Evolutionary conservation across 805 yeast genomes (phyloP), one percentile per base, ranked within the genome.

Genomic region (Monosporozyma solicola): DNA sequence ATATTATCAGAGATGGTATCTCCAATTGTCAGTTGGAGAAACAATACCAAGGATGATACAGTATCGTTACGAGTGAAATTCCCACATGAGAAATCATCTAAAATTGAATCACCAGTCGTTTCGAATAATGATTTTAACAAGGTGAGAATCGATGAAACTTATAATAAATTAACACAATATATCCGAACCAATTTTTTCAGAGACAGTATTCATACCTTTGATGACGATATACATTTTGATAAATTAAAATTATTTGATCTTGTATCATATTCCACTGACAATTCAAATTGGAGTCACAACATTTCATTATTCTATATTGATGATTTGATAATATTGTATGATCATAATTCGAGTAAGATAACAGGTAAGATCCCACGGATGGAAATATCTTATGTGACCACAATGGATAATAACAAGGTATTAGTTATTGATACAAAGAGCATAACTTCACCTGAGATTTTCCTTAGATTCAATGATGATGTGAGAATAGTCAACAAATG

Each of bases 391-490:
- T 66, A 45, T 60, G 68, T 72, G 1, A 62, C 63, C 3, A 58
- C 55, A 27, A 33, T 67, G 20, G 57, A 62, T n/a, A 59, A 62
- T 16, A 59, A 62, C 0, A 53, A 57, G 22, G 65, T 65, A 0
- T 44, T 75, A 9, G 53, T 70, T 1, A 53, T 79, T 16, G 72
- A 69, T 53, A 65, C 78, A 47, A 69, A 72, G 35, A 73, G 73
- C 46, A 69, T 72, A 4, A 56, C 70, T 1, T 57, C 78, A 20
- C 80, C 82, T 0, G 82, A 79, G 58, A 54, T 66, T 2, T 66
- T 61, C 50, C 53, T 79, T 5, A 70, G 69, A 43, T 61, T 63
- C 29, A 49, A 44, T 71, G 61, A 61, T 45, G 68, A 70, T 27
- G 55, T 53, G 37, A 58, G 62, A 9, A 55, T 76, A 1, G 58